Evolutionary conservation across 1,284 basidiomycete genomes (phyloP).

Genomic region (Earliella scabrosa): DNA sequence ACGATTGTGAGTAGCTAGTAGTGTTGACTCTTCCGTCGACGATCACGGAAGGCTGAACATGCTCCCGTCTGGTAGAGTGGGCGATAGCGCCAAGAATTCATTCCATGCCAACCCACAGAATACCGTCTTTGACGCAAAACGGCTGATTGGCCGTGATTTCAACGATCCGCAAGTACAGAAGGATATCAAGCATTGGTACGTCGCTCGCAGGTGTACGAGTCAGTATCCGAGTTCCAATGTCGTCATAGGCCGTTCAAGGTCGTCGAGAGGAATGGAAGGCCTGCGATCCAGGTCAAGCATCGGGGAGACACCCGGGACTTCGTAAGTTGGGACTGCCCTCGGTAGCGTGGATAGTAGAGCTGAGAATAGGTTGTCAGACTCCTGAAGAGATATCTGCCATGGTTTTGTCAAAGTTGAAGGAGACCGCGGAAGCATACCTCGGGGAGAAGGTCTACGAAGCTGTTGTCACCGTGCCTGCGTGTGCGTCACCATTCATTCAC

Average conservation of each 20-base stretch:
- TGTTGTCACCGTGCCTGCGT: conserved; percentile 97
- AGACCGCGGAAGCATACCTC: conserved; percentile 97
- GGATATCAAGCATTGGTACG: conserved; percentile 83
- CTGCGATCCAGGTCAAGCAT: conserved; percentile 84
- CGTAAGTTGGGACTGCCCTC: conserved; percentile 45
- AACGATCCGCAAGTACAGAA: conserved; percentile 79
- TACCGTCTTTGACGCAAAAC: conserved; percentile 97
- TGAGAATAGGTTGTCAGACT: conserved; percentile 45
- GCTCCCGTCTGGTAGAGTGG: conserved; percentile 52
- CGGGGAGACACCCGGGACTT: conserved; percentile 86
- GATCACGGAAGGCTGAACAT: neutral
- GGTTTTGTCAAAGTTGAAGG: conserved; percentile 98
- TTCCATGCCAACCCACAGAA: conserved; percentile 88
- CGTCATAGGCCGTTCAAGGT: conserved; percentile 76
- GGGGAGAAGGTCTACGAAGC: conserved; percentile 97
- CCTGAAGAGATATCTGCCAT: conserved; percentile 94
- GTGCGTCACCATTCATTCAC: neutral
- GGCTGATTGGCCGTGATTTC: conserved; percentile 90
- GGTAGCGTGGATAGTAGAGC: neutral
- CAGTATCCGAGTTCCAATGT: neutral
- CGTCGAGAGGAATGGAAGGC: conserved; percentile 82
- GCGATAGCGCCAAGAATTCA: conserved; percentile 80
- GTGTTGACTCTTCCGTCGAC: too few relatives aligned
- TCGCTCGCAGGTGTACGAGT: conserved; percentile 17
- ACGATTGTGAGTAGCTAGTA: conserved; percentile 65